Evolutionary conservation across 2,329 filamentous ascomycete species (phyloP).

Genomic region (Paecilomyces sp.): DNA sequence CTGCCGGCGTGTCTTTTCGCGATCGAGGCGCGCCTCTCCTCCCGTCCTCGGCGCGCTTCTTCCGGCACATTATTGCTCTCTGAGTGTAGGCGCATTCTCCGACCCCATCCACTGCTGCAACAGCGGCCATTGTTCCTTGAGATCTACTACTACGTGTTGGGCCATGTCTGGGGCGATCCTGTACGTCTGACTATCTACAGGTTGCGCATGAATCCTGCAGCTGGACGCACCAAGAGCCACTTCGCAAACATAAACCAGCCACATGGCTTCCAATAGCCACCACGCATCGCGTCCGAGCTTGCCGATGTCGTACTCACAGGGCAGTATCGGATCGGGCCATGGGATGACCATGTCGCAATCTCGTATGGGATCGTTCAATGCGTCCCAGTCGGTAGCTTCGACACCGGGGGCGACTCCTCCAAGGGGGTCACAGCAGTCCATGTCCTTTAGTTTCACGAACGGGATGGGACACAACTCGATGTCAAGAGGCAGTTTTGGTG

Average conservation of each 20-base stretch:
- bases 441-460: slow-evolving; percentile 34
- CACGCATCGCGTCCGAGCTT: slow-evolving; percentile 18
- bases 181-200: slow-evolving; percentile 2
- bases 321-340: slow-evolving; percentile 30
- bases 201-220: background rate
- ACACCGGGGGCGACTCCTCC: slow-evolving; percentile 40
- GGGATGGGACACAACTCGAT: slow-evolving; percentile 23
- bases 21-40: slow-evolving; percentile 22
- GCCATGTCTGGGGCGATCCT: slow-evolving; percentile 1
- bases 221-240: slow-evolving; percentile 1
- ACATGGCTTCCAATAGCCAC: slow-evolving; percentile 25
- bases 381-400: slow-evolving; percentile 37
- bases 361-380: slow-evolving; percentile 35
- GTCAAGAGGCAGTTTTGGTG: slow-evolving; percentile 26
- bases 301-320: slow-evolving; percentile 33
- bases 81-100: background rate
- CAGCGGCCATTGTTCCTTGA: background rate
- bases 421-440: slow-evolving; percentile 34
- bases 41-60: slow-evolving; percentile 19
- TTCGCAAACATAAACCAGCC: slow-evolving; percentile 2
- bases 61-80: slow-evolving; percentile 8
- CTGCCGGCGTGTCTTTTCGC: slow-evolving; percentile 11
- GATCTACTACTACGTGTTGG: background rate
- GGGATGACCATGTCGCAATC: slow-evolving; percentile 32
- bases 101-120: background rate